A percentile compares a stretch with the other conserved stretches of the same genome.
Conservation (phyloP, 1,284 basidiomycete species). For the Apiotrichum akiyoshidainum region DNA sequence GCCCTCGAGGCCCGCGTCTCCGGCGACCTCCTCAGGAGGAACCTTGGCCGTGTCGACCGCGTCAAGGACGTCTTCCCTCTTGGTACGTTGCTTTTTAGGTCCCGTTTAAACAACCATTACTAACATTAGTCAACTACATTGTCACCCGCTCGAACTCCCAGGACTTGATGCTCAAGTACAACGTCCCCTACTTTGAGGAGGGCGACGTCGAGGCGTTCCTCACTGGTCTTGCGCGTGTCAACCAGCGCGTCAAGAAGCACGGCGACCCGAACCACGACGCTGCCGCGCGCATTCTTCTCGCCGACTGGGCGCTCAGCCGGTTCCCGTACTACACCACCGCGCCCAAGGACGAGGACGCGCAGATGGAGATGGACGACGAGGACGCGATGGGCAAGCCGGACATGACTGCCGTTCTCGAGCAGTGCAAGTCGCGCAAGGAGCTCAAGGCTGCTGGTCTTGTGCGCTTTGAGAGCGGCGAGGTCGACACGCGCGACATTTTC, state of each 20-base stretch:
- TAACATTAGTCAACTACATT: constrained; percentile 63
- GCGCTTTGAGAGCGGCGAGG: constrained; percentile 56
- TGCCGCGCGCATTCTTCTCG: constrained; percentile 76
- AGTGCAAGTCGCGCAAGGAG: constrained; percentile 64
- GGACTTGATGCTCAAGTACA: constrained; percentile 85
- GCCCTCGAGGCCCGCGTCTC: constrained; percentile 55
- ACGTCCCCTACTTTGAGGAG: constrained; percentile 74
- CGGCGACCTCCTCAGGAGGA: constrained; percentile 71
- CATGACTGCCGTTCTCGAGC: constrained; percentile 53
- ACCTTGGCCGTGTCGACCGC: constrained; percentile 79
- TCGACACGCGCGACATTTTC: constrained; percentile 58
- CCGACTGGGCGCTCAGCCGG: constrained; percentile 82
- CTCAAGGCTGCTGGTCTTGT: constrained; percentile 57
- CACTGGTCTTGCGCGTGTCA: constrained; percentile 72
- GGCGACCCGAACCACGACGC: constrained; percentile 74
- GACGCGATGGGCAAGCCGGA: constrained; percentile 36
- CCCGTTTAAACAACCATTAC: neutral
- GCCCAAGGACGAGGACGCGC: constrained; percentile 43
- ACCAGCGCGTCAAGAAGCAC: constrained; percentile 77
- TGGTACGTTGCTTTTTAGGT: constrained; percentile 60
- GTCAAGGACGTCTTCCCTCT: constrained; percentile 78
- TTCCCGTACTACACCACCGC: constrained; percentile 75
- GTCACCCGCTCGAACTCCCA: constrained; percentile 69
- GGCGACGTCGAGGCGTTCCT: constrained; percentile 75
- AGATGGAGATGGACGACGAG: constrained; percentile 11